These are phyloP conservation scores for Aspergillus ruber DNA, from an alignment of 2,329 filamentous ascomycete species.

Conservation along the genomic window DNA sequence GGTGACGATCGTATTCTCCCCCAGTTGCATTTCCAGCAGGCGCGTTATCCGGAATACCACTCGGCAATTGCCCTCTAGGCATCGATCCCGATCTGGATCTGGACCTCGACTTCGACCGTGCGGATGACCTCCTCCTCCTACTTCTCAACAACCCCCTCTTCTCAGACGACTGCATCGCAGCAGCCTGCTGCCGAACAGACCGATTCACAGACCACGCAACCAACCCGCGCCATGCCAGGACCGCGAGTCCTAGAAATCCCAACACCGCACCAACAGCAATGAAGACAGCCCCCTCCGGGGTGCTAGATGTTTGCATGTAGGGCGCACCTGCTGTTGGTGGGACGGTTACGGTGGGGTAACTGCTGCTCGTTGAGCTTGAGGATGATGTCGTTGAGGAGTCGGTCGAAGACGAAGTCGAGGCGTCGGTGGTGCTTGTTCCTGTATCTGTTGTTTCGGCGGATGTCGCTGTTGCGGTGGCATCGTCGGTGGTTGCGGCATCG, in stretches of 20 bases:
- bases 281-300: conserved; percentile 92
- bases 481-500: background rate
- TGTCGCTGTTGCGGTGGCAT: conserved; percentile 13
- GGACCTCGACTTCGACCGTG: conserved; percentile 4
- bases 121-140: conserved; percentile 30
- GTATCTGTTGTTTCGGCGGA: conserved; percentile 10
- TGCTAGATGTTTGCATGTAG: conserved; percentile 79
- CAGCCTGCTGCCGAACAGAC: conserved; percentile 71
- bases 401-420: conserved; percentile 9
- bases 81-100: too few species aligned
- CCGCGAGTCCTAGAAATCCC: conserved; percentile 71
- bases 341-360: conserved; percentile 60
- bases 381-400: conserved; percentile 14
- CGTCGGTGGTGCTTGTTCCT: conserved; percentile 8
- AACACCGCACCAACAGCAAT: conserved; percentile 87
- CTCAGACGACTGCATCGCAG: conserved; percentile 67
- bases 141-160: conserved; percentile 60
- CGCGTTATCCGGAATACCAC: background rate
- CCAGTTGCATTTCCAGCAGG: background rate
- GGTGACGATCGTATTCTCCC: background rate
- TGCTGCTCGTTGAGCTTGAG: conserved; percentile 17
- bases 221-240: conserved; percentile 80
- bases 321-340: conserved; percentile 79
- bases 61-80: background rate
- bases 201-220: conserved; percentile 88